Conservation (phyloP, 2,329 filamentous ascomycete species). For the Hypoxylon sp. region DNA sequence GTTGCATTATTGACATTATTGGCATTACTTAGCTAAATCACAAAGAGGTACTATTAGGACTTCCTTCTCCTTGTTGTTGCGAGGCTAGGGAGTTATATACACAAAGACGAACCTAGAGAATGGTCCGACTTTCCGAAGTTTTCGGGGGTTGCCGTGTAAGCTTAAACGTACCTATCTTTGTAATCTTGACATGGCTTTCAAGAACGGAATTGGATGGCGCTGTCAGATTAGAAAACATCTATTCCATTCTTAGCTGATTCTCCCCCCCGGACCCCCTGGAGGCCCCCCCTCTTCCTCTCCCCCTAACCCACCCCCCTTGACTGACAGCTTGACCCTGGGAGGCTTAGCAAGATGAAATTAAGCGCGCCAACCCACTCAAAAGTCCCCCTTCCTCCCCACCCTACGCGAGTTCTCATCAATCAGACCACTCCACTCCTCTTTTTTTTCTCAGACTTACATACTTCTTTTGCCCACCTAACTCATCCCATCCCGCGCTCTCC, state of each 20-base stretch:
- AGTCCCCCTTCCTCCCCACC: constrained; percentile 28
- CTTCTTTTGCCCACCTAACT: constrained; percentile 7
- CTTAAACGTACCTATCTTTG: not conserved
- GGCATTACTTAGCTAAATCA: constrained; percentile 23
- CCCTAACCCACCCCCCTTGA: constrained; percentile 11
- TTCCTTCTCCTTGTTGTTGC: constrained; percentile 10
- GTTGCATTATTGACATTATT: constrained; percentile 26
- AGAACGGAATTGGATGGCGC: constrained; percentile 7
- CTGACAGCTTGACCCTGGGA: constrained; percentile 22
- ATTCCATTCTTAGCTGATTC: constrained; percentile 19
- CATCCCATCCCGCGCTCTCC: constrained; percentile 11
- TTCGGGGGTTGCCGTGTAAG: not conserved
- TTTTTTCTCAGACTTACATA: constrained; percentile 23
- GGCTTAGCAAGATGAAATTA: constrained; percentile 38
- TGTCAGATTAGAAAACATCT: constrained; percentile 9
- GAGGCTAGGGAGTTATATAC: constrained; percentile 6
- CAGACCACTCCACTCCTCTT: constrained; percentile 35
- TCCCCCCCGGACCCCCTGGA: constrained; percentile 22
- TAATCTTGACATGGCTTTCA: not conserved
- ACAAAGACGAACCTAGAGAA: not conserved
- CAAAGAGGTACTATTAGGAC: constrained; percentile 6
- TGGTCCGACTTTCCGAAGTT: not conserved
- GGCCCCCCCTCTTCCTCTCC: not conserved
- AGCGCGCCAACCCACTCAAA: constrained; percentile 41
- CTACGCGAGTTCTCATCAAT: constrained; percentile 34